Base-by-base conservation (phyloP, 441 rosid species). In the Brassica balearica region DNA sequence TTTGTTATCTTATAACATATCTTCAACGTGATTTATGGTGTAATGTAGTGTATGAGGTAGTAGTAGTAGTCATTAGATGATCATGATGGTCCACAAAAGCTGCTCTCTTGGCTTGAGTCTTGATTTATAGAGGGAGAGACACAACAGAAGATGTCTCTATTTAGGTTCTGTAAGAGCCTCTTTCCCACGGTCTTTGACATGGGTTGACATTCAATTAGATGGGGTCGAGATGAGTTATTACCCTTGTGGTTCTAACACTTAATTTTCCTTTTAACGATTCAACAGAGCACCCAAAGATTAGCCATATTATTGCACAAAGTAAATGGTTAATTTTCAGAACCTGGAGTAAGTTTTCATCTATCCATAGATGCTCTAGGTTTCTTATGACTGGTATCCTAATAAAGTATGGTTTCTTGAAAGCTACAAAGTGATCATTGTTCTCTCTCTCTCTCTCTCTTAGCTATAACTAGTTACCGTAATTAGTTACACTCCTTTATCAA, bases 71-170 rank as follows among this genome's bases (percentile, higher is more conserved):
- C 36, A 73, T 32, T 67, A 48, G 32, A 72, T 78, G 62, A 60
- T 67, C 6, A 46, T 46, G 15, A 69, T 55, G 65, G 74, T 69
- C 63, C 68, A 74, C 75, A 63, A 20, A 79, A 63, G 32, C 46
- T 74, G 68, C 68, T 64, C 63, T 65, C 72, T 65, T 75, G 68
- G 72, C 62, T 29, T 69, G 62, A 80, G 79, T 74, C 5, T 11
- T 59, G 80, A 80, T 75, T 56, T 80, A 80, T 80, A 80, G 73
- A 75, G 65, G 83, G 29, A 75, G 77, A 80, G 66, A 71, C 80
- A 80, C 65, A 75, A 66, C 70, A 71, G 68, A 71, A 61, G 53
- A 46, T 71, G 76, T 71, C 69, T 71, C 64, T 64, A 62, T 73
- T 36, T 73, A 74, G 63, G 69, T 72, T 66, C 72, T 79, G 71